A percentile compares a stretch with the other conserved stretches of the same genome.
Evolutionary conservation across 176 grass and related monocot genomes (phyloP).

Genomic region (Tillandsia leiboldiana): DNA sequence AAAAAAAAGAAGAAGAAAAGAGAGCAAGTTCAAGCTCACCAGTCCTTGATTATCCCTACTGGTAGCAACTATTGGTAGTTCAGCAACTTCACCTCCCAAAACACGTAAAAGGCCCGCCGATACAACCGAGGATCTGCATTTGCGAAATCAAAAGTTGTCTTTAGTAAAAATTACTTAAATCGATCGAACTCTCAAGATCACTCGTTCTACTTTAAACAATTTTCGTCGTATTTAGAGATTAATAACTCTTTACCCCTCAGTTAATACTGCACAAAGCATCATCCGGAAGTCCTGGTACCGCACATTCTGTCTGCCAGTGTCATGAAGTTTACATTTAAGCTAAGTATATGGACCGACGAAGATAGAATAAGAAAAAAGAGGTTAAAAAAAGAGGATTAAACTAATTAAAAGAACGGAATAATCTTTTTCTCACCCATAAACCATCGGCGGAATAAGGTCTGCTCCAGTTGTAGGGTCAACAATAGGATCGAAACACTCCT

Average conservation of each 20-base stretch:
- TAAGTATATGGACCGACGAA: neutral
- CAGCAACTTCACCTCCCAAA: conserved; percentile 55
- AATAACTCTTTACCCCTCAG: conserved; percentile 39
- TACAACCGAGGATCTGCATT: conserved; percentile 57
- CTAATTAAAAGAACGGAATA: too few species aligned
- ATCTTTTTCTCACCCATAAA: conserved; percentile 56
- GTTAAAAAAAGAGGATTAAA: neutral
- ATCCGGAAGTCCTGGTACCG: conserved; percentile 73
- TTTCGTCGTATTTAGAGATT: too few species aligned
- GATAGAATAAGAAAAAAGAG: neutral
- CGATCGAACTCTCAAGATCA: too few species aligned
- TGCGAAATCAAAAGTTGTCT: neutral
- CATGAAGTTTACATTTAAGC: conserved; percentile 8
- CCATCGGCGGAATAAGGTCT: conserved; percentile 93
- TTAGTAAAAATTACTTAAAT: too few species aligned
- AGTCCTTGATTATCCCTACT: conserved; percentile 52
- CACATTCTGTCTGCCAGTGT: conserved; percentile 49
- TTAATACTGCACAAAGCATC: conserved; percentile 81
- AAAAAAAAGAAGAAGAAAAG: too few species aligned
- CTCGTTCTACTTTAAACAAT: too few species aligned
- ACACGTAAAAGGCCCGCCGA: conserved; percentile 60
- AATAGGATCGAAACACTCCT: conserved; percentile 95
- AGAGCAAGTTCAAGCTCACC: conserved; percentile 22
- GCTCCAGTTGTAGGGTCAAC: conserved; percentile 55
- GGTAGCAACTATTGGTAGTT: conserved; percentile 74